Evolutionary conservation across 495 filamentous ascomycete species (phyloP), one percentile per base, ranked within the genome.

Genomic region (Viridothelium virens): DNA sequence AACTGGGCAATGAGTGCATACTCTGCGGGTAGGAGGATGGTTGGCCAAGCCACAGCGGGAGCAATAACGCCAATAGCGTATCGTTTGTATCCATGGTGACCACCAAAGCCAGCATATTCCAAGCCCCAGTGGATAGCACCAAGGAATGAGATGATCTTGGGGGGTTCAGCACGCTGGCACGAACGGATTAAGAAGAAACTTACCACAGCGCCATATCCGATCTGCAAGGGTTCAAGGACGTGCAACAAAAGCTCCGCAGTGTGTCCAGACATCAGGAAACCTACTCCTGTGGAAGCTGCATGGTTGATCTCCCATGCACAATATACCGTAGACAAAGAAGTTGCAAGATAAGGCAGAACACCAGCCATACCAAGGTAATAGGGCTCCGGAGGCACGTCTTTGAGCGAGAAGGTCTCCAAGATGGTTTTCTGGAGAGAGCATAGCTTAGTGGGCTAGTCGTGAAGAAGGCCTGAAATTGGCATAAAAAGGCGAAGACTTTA

Each of bases 71-170:
- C 94, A 67, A 92, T 84, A 37, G 85, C 86, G 74, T 96, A 98
- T 63, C 94, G 88, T 65, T 76, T 81, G 76, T 89, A 90, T 75
- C 87, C 83, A 68, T 86, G 81, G 75, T 84, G 76, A 72, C 93
- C 85, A 78, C 92, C 82, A 81, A 86, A 85, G 67, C 83, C 81
- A 65, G 89, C 89, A 79, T 84, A 91, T 78, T 92, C 89, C 65
- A 92, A 78, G 69, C 90, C 90, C 95, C 95, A 97, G 77, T 98
- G 94, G 71, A 97, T 86, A 44, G 95, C 94, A 61, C 94, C 94
- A 33, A 98, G 85, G 83, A 97, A 97, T 56, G 92, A 96, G 72
- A 97, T 87, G 71, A 97, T 92, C 88, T 90, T 68, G 1, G 37
- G 44, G 11, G 2, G 41, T 53, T 61, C 12, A 65, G 62, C 63